Conservation (phyloP, 83 land plant species). For the Thuja plicata region DNA sequence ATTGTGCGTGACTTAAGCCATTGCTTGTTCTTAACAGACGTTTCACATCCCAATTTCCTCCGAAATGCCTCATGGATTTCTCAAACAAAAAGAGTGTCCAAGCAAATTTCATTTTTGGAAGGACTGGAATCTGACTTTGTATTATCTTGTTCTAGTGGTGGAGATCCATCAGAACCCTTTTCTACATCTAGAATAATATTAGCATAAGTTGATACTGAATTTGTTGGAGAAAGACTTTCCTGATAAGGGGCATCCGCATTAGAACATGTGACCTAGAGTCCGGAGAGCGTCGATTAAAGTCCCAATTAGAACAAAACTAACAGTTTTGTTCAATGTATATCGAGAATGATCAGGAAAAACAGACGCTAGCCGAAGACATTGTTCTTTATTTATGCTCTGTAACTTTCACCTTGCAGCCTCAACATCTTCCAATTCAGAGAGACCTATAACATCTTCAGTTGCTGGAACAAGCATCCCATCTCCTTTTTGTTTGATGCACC, state of each 20-base stretch:
- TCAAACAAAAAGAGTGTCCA: conserved; percentile 79
- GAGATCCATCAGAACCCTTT: conserved; percentile 23
- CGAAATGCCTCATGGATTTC: conserved; percentile 85
- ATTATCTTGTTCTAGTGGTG: conserved; percentile 16
- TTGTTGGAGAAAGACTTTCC: conserved; percentile 18
- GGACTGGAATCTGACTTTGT: no score
- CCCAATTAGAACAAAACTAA: conserved; percentile 15
- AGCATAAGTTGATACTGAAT: background rate
- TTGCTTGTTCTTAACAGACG: conserved; percentile 88
- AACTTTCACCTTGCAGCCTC: no score
- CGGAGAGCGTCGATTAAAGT: conserved; percentile 15
- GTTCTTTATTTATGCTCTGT: conserved; percentile 49
- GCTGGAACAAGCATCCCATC: no score
- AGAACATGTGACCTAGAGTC: conserved; percentile 18
- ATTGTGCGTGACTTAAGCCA: conserved; percentile 95
- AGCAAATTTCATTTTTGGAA: conserved; percentile 38
- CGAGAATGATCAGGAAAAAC: conserved; percentile 27
- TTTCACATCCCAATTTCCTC: conserved; percentile 86
- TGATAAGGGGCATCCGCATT: conserved; percentile 16
- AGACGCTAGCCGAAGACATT: conserved; percentile 28
- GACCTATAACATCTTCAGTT: no score
- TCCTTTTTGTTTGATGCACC: no score
- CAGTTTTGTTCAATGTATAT: conserved; percentile 16
- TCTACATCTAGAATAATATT: background rate
- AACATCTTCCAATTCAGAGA: no score